Base-by-base conservation (phyloP, 2,329 filamentous ascomycete genomes). In the Claviceps sp. region DNA sequence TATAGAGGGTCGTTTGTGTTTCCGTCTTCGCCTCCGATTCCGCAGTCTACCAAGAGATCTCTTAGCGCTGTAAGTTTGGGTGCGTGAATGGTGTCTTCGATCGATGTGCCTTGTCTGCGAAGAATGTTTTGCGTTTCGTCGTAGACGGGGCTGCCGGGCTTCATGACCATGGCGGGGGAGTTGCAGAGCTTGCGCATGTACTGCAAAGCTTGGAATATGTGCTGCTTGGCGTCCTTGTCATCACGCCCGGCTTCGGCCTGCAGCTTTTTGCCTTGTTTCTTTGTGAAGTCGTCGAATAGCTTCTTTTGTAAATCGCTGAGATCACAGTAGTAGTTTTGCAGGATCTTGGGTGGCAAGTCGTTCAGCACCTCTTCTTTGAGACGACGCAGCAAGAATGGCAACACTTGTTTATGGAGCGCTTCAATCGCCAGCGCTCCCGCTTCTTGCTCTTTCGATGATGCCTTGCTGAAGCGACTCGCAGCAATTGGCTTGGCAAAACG, bases 141-240 rank as follows among this genome's bases (percentile, higher is more conserved):
- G 66, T 95, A 98, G 56, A 93, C 80, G 63, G 85, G 88, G 68
- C 95, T 91, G 17, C 83, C 88, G 50, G 93, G 89, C 63, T 96
- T 97, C 76, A 98, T 88, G 9, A 98, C 93, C 57, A 98, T 77
- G 0, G 93, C 89, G 0, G 93, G 93, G 3, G 93, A 96, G 66
- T 98, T 98, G 77, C 93, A 98, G 5, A 98, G 80, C 71, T 97
- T 97, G 55, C 94, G 88, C 94, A 98, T 98, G 70, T 98, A 98
- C 66, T 98, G 94, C 45, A 98, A 71, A 4, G 94, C 93, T 66
- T 97, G 91, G 85, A 98, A 98, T 59, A 98, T 98, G 67, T 98
- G 93, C 66, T 95, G 87, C 67, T 98, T 98, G 58, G 89, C 84
- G 56, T 95, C 88, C 65, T 94, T 95, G 63, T 96, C 91, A 29